Evolutionary conservation across 2,329 filamentous ascomycete species (phyloP).

Genomic region (Aspergillus calidoustus): DNA sequence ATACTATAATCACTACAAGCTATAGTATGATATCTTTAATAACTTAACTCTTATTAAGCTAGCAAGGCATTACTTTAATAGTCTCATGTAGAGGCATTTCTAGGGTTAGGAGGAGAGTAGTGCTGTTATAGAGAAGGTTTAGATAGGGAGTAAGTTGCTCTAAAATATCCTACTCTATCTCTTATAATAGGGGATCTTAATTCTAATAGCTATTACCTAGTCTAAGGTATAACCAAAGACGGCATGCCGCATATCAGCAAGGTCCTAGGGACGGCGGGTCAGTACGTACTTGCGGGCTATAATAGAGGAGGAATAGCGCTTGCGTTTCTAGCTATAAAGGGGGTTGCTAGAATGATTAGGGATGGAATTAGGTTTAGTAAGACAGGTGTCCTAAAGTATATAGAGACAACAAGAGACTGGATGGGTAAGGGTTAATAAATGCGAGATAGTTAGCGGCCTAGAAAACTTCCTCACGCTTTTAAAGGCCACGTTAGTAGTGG

Average conservation of each 20-base stretch:
- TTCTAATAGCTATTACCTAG: not conserved
- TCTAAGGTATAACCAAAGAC: slow-evolving; percentile 34
- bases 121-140: slow-evolving; percentile 36
- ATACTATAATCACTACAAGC: slow-evolving; percentile 18
- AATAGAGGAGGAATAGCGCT: slow-evolving; percentile 72
- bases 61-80: slow-evolving; percentile 47
- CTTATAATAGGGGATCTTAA: slow-evolving; percentile 7
- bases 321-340: slow-evolving; percentile 64
- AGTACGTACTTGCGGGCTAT: slow-evolving; percentile 66
- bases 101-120: slow-evolving; percentile 42
- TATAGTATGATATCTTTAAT: slow-evolving; percentile 53
- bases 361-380: slow-evolving; percentile 10
- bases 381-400: not conserved
- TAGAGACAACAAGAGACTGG: not conserved
- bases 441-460: no score
- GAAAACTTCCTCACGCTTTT: no score
- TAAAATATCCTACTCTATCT: no score
- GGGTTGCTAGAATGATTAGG: slow-evolving; percentile 61
- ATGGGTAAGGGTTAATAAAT: no score
- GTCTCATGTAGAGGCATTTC: slow-evolving; percentile 44
- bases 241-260: slow-evolving; percentile 59
- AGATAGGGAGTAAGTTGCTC: slow-evolving; percentile 39
- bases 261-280: slow-evolving; percentile 48
- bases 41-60: slow-evolving; percentile 56
- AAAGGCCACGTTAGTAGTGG: no score